A percentile compares a stretch with the other conserved stretches of the same genome.
phyloP scores from a whole-genome alignment of 768 basidiomycete species.

The Hygrophoropsis aurantiaca region DNA sequence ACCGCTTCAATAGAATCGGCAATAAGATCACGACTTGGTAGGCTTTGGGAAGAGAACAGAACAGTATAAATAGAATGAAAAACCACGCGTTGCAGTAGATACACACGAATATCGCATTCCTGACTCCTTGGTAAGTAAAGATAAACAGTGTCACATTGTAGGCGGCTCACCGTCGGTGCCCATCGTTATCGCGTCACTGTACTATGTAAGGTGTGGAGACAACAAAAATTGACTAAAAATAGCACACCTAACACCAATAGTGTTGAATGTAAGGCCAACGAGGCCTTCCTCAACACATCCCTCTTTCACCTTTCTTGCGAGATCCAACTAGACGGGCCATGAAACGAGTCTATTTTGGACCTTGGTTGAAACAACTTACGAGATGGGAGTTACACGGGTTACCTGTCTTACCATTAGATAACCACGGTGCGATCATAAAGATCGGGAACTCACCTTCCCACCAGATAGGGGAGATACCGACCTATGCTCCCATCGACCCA shows the following conservation, averaged over 20 bases:
- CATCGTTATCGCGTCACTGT: slow-evolving; percentile 86
- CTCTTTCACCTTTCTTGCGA: slow-evolving; percentile 77
- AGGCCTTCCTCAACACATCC: slow-evolving; percentile 81
- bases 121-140: slow-evolving; percentile 24
- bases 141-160: background rate
- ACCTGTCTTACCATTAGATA: slow-evolving; percentile 37
- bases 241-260: slow-evolving; percentile 75
- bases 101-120: slow-evolving; percentile 88
- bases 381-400: slow-evolving; percentile 88
- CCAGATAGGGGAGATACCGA: slow-evolving; percentile 88
- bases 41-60: slow-evolving; percentile 35
- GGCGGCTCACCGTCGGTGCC: slow-evolving; percentile 71
- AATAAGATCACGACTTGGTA: slow-evolving; percentile 86
- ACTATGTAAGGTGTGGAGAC: slow-evolving; percentile 3
- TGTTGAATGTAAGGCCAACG: slow-evolving; percentile 82
- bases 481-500: slow-evolving; percentile 38
- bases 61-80: background rate
- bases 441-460: slow-evolving; percentile 68
- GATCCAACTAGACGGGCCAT: slow-evolving; percentile 56
- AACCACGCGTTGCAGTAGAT: background rate
- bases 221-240: slow-evolving; percentile 1
- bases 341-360: too few species aligned
- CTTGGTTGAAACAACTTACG: too few species aligned
- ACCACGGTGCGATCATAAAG: background rate
- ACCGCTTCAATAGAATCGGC: slow-evolving; percentile 89